Conservation (phyloP, 345 rosid genomes). For the Noccaea caerulescens region DNA sequence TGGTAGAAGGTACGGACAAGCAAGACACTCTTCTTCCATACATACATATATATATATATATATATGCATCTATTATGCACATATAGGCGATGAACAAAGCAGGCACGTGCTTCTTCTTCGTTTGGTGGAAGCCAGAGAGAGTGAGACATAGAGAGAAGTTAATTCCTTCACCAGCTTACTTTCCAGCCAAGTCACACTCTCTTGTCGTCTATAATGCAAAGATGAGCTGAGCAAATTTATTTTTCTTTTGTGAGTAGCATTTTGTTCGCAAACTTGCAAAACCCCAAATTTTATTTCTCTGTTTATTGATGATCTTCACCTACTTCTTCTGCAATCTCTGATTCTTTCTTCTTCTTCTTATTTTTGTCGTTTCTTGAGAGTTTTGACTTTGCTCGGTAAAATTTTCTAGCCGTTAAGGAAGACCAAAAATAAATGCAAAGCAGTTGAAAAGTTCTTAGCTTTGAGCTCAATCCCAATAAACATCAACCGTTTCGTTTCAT, state of each 20-base stretch:
- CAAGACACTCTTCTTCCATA: slow-evolving; percentile 30
- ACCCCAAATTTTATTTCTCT: slow-evolving; percentile 3
- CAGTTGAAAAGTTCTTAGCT: slow-evolving; percentile 22
- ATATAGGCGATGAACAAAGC: slow-evolving; percentile 36
- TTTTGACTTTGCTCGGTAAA: slow-evolving; percentile 38
- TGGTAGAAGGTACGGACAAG: slow-evolving; percentile 47
- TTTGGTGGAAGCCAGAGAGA: slow-evolving; percentile 43
- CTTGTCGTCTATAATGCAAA: slow-evolving; percentile 9
- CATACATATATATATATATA: slow-evolving; percentile 22
- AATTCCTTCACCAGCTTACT: slow-evolving; percentile 29
- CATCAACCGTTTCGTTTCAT: slow-evolving; percentile 17
- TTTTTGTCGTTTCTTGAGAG: slow-evolving; percentile 37
- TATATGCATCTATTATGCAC: neutral
- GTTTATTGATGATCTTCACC: neutral
- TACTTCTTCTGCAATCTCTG: neutral
- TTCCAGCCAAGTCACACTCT: slow-evolving; percentile 43
- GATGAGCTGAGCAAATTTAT: slow-evolving; percentile 9
- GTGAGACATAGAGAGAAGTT: slow-evolving; percentile 8
- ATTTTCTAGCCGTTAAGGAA: slow-evolving; percentile 35
- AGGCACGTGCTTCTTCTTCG: slow-evolving; percentile 45
- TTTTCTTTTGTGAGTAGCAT: neutral
- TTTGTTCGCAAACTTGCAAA: slow-evolving; percentile 18
- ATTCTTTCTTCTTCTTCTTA: neutral
- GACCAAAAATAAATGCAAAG: slow-evolving; percentile 31
- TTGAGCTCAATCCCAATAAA: slow-evolving; percentile 48